Percentiles rank a stretch among this genome's conserved stretches.
These are phyloP conservation scores for Beauveria sp. DNA, from an alignment of 2,329 filamentous ascomycete species.

Conservation along the genomic window DNA sequence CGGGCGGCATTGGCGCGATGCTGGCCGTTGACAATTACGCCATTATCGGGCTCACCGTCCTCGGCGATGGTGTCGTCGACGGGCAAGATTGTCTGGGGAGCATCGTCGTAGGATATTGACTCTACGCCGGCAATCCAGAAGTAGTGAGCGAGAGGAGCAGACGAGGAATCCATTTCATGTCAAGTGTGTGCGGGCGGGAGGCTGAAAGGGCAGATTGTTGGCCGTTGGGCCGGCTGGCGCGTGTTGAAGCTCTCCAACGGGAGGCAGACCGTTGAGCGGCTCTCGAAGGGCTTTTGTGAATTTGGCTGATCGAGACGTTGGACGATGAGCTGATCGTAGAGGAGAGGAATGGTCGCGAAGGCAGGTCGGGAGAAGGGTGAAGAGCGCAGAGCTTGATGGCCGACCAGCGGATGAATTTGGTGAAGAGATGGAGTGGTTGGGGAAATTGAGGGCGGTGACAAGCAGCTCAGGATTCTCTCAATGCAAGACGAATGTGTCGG, in stretches of 20 bases:
- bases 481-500: background rate
- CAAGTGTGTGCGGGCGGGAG: constrained; percentile 19
- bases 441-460: background rate
- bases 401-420: background rate
- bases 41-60: constrained; percentile 50
- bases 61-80: constrained; percentile 55
- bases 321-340: background rate
- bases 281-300: background rate
- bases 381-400: background rate
- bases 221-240: constrained; percentile 2
- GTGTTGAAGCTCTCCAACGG: background rate
- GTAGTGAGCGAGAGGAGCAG: constrained; percentile 63
- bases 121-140: constrained; percentile 71
- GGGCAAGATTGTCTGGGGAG: constrained; percentile 26
- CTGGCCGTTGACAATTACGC: constrained; percentile 22
- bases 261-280: background rate
- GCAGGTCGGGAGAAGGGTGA: background rate
- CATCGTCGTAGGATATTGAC: constrained; percentile 56
- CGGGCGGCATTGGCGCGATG: constrained; percentile 27
- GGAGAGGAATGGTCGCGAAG: background rate
- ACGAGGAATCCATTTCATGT: constrained; percentile 53
- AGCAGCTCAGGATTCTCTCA: background rate
- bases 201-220: background rate
- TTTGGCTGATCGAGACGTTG: background rate
- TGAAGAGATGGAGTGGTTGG: background rate